A percentile compares a stretch with the other conserved stretches of the same genome.
phyloP scores from a whole-genome alignment of 2,329 filamentous ascomycete genomes.

The Pestalotiopsis sp. region DNA sequence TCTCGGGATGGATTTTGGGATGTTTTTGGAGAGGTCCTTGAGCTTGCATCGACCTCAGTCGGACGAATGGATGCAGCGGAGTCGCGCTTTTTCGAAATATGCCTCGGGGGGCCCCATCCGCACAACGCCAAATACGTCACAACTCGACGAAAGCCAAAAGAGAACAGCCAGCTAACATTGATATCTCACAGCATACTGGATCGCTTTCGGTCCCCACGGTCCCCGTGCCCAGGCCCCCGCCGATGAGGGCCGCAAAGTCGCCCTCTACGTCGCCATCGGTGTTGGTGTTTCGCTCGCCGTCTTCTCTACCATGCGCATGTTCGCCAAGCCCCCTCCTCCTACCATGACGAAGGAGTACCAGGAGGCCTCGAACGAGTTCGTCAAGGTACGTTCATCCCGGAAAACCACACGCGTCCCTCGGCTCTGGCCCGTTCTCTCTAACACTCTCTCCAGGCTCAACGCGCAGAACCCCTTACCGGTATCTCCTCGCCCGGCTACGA shows the following conservation, averaged over 20 bases:
- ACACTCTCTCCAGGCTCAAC: constrained; percentile 66
- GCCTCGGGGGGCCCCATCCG: neutral
- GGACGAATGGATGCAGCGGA: neutral
- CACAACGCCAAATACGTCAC: neutral
- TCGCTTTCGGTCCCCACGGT: constrained; percentile 95
- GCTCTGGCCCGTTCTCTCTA: neutral
- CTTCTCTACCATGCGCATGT: constrained; percentile 73
- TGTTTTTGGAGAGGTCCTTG: neutral
- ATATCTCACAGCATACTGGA: constrained; percentile 83
- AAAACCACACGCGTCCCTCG: neutral
- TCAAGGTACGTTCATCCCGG: constrained; percentile 68
- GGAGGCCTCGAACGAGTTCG: constrained; percentile 90
- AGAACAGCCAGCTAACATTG: neutral
- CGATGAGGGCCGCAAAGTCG: constrained; percentile 81
- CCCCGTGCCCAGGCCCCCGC: constrained; percentile 83
- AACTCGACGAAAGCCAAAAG: neutral
- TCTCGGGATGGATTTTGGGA: neutral
- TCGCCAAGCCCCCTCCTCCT: constrained; percentile 72
- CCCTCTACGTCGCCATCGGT: constrained; percentile 72
- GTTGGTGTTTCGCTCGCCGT: constrained; percentile 68
- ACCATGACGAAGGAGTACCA: constrained; percentile 99
- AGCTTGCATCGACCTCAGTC: constrained; percentile 7
- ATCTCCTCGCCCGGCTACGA: constrained; percentile 77
- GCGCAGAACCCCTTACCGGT: constrained; percentile 85
- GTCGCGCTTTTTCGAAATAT: neutral